A percentile compares a stretch with the other conserved stretches of the same genome.
These are phyloP conservation scores for Piper betle DNA, from an alignment of 164 flowering plant genomes.

Conservation along the genomic window DNA sequence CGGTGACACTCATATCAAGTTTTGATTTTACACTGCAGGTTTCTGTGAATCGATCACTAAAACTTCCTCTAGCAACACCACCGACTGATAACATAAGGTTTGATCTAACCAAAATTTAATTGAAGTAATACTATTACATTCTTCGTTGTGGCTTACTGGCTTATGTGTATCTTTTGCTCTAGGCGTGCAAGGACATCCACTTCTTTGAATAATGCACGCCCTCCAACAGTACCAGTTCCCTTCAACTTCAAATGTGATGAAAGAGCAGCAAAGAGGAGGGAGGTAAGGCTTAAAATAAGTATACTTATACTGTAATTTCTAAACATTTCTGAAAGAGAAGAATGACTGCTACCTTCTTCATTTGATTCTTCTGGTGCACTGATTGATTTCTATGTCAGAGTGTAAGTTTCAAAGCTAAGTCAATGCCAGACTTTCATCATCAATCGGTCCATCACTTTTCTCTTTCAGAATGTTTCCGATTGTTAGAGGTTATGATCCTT, in stretches of 20 bases:
- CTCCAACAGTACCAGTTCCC: slow-evolving; percentile 29
- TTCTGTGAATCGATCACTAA: slow-evolving; percentile 24
- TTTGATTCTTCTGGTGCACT: neutral
- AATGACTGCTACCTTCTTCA: too few species aligned
- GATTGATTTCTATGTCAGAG: slow-evolving; percentile 11
- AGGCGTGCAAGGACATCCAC: slow-evolving; percentile 24
- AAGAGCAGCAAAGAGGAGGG: slow-evolving; percentile 77
- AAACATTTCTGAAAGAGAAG: neutral
- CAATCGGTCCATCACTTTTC: slow-evolving; percentile 15
- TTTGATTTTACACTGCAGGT: slow-evolving; percentile 29
- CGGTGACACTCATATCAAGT: neutral
- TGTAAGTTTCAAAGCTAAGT: slow-evolving; percentile 21
- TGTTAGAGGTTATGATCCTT: neutral
- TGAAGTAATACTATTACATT: too few species aligned
- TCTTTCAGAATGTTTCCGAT: slow-evolving; percentile 26
- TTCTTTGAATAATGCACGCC: slow-evolving; percentile 22
- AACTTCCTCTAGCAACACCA: slow-evolving; percentile 19
- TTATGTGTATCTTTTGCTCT: neutral
- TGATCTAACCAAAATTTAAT: neutral
- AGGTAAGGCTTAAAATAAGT: slow-evolving; percentile 29
- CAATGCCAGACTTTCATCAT: slow-evolving; percentile 16
- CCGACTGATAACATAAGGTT: slow-evolving; percentile 39
- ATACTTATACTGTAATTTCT: neutral
- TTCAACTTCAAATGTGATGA: slow-evolving; percentile 81
- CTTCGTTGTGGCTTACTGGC: neutral